Conservation (phyloP, 176 grass and related monocot species). For the Carex pumila region DNA sequence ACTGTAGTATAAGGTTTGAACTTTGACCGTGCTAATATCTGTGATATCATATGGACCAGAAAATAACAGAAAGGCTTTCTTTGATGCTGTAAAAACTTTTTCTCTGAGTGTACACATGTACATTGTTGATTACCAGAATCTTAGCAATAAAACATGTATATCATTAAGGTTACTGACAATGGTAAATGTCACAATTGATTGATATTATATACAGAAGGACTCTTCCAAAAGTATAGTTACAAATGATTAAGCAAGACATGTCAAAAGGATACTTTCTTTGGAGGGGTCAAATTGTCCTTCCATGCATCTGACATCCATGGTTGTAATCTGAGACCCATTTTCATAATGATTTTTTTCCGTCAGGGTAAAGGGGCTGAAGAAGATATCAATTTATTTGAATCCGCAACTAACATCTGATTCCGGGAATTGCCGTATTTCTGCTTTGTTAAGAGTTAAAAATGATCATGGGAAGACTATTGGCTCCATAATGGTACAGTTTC, state of each 20-base stretch:
- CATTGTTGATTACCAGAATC: neutral
- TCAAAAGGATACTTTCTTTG: neutral
- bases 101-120: neutral
- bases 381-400: constrained; percentile 79
- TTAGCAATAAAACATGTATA: neutral
- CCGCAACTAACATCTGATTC: constrained; percentile 78
- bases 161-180: neutral
- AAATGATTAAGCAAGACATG: neutral
- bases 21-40: neutral
- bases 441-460: constrained; percentile 73
- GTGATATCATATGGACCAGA: neutral
- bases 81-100: neutral
- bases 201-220: neutral
- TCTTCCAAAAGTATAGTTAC: neutral
- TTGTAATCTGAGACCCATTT: neutral
- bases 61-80: neutral
- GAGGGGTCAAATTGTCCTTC: neutral
- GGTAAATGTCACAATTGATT: neutral
- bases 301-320: neutral
- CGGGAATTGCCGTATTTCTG: constrained; percentile 75
- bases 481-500: constrained; percentile 82
- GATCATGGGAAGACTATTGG: constrained; percentile 96
- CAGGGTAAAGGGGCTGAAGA: constrained; percentile 90
- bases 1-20: neutral
- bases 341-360: neutral